phyloP scores from a whole-genome alignment of 768 basidiomycete species.

The Scleroderma bovista region DNA sequence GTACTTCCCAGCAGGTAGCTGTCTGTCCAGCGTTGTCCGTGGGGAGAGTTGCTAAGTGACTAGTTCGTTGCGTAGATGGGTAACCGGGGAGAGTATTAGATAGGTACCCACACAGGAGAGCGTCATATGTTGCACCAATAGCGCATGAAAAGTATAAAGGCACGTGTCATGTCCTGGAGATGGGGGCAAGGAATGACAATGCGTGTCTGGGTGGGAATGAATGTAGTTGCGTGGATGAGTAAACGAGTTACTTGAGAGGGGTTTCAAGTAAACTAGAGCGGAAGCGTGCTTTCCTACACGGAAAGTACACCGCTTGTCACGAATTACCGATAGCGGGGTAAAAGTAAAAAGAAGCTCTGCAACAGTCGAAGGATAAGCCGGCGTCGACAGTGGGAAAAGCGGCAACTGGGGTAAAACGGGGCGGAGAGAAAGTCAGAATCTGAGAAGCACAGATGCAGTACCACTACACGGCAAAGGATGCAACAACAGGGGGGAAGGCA shows the following conservation, averaged over 20 bases:
- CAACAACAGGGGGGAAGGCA: conserved; percentile 18
- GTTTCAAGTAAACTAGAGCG: conserved; percentile 11
- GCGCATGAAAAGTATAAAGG: conserved; percentile 11
- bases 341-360: conserved; percentile 20
- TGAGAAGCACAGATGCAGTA: conserved; percentile 26
- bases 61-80: conserved; percentile 8
- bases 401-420: conserved; percentile 17
- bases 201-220: conserved; percentile 23
- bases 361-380: conserved; percentile 18
- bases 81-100: conserved; percentile 12
- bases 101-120: conserved; percentile 4
- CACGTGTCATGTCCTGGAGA: conserved; percentile 17
- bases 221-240: conserved; percentile 1
- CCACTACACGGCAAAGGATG: conserved; percentile 25
- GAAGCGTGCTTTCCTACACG: conserved; percentile 14
- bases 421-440: conserved; percentile 26
- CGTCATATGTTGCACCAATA: conserved; percentile 8
- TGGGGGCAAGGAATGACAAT: conserved; percentile 13
- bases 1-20: conserved; percentile 8
- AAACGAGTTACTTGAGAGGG: conserved; percentile 18
- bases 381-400: conserved; percentile 18
- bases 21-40: conserved; percentile 20
- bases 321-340: conserved; percentile 23
- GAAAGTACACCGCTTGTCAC: conserved; percentile 15
- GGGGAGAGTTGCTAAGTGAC: conserved; percentile 5